These are phyloP conservation scores for Rosa multiflora DNA, from an alignment of 306 rosid species.

Conservation along the genomic window DNA sequence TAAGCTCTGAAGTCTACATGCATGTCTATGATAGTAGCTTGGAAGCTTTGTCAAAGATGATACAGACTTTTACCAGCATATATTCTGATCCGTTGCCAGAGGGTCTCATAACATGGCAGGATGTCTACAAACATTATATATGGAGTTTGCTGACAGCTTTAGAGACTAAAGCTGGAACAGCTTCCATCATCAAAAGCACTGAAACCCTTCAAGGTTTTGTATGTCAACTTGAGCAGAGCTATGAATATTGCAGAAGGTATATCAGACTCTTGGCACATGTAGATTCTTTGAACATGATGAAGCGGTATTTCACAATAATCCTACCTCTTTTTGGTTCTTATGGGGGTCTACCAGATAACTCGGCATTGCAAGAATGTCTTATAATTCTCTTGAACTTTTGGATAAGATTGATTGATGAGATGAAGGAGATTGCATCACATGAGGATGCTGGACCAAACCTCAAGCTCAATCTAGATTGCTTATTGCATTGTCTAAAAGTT, in stretches of 20 bases:
- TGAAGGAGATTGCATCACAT: slow-evolving; percentile 55
- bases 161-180: slow-evolving; percentile 58
- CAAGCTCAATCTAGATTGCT: slow-evolving; percentile 57
- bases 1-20: slow-evolving; percentile 64
- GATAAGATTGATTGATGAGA: slow-evolving; percentile 76
- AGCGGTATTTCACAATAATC: slow-evolving; percentile 62
- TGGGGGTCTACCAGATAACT: slow-evolving; percentile 71
- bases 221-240: slow-evolving; percentile 80
- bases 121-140: slow-evolving; percentile 71
- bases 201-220: slow-evolving; percentile 70
- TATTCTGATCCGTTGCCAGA: slow-evolving; percentile 51
- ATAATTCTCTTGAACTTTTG: slow-evolving; percentile 77
- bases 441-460: slow-evolving; percentile 41
- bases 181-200: slow-evolving; percentile 45
- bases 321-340: slow-evolving; percentile 56
- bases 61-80: slow-evolving; percentile 51
- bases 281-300: slow-evolving; percentile 79
- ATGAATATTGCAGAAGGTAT: slow-evolving; percentile 53
- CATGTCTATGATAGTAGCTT: slow-evolving; percentile 62
- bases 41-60: slow-evolving; percentile 85
- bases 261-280: slow-evolving; percentile 54
- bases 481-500: slow-evolving; percentile 62
- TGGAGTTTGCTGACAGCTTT: slow-evolving; percentile 48
- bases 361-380: slow-evolving; percentile 94
- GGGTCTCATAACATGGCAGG: slow-evolving; percentile 82